Percentiles rank a stretch among this genome's conserved stretches.
phyloP scores from a whole-genome alignment of 306 rosid genomes.

The Lathyrus oleraceus region DNA sequence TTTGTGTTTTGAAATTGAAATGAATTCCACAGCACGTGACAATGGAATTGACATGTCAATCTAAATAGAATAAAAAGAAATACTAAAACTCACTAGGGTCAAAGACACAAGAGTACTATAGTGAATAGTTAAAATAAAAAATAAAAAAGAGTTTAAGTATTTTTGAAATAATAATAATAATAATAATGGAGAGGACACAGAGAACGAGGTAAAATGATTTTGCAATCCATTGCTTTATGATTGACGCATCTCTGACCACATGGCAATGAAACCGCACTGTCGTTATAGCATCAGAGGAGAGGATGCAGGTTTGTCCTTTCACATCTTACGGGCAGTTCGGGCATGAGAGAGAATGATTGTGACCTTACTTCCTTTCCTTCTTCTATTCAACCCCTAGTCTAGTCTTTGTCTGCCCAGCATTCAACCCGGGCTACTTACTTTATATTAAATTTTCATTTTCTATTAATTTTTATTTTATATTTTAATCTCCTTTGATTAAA shows the following conservation, averaged over 20 bases:
- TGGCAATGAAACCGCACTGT: constrained; percentile 48
- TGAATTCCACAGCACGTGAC: constrained; percentile 43
- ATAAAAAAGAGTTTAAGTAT: no score
- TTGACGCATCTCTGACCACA: constrained; percentile 57
- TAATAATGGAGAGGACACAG: not conserved
- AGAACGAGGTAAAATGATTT: constrained; percentile 51
- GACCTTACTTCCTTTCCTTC: constrained; percentile 42
- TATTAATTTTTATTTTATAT: no score
- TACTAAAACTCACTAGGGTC: not conserved
- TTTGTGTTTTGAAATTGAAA: constrained; percentile 2
- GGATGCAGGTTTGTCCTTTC: constrained; percentile 44
- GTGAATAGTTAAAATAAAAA: no score
- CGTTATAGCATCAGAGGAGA: constrained; percentile 36
- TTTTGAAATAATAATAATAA: no score
- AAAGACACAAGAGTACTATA: not conserved
- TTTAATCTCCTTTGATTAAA: no score
- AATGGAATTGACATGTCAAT: constrained; percentile 43
- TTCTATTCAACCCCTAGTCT: constrained; percentile 43
- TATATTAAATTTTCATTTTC: no score
- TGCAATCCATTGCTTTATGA: constrained; percentile 68
- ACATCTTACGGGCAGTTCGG: constrained; percentile 52
- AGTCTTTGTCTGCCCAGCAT: constrained; percentile 70
- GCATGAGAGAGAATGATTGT: constrained; percentile 39
- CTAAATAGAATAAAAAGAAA: not conserved
- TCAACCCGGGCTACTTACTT: constrained; percentile 61